Conservation (phyloP, 73 alveolate species). For the Paramecium bursaria region DNA sequence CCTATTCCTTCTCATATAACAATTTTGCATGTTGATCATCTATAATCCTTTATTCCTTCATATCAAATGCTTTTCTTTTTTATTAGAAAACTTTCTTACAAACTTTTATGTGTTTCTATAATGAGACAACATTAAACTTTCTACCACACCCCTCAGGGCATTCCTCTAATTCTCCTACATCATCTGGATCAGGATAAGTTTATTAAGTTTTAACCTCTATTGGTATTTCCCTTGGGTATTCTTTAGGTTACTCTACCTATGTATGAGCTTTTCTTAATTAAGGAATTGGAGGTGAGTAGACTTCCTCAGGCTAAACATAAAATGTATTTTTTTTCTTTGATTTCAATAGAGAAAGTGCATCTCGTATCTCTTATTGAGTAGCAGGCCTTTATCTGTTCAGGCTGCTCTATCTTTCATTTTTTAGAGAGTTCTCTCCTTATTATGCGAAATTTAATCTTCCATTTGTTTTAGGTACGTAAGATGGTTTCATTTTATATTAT, state of each 20-base stretch:
- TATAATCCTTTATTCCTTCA: slow-evolving; percentile 48
- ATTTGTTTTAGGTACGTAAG: too few species aligned
- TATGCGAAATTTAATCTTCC: too few species aligned
- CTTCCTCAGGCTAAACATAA: not conserved
- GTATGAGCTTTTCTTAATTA: slow-evolving; percentile 12
- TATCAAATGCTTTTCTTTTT: slow-evolving; percentile 67
- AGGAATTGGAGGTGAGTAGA: not conserved
- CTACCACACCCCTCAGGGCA: slow-evolving; percentile 76
- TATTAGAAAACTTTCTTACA: slow-evolving; percentile 70
- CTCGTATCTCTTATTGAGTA: slow-evolving; percentile 44
- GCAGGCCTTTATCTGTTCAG: too few species aligned
- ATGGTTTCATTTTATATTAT: too few species aligned
- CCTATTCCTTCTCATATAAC: slow-evolving; percentile 1
- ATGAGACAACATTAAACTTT: slow-evolving; percentile 55
- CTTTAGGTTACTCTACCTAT: not conserved
- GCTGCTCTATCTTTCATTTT: too few species aligned
- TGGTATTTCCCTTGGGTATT: not conserved
- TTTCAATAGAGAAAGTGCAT: slow-evolving; percentile 34
- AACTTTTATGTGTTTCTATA: slow-evolving; percentile 59
- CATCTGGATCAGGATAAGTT: slow-evolving; percentile 6
- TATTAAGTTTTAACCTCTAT: slow-evolving; percentile 5
- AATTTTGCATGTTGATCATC: slow-evolving; percentile 64
- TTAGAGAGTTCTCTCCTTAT: too few species aligned
- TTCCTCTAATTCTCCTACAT: slow-evolving; percentile 49
- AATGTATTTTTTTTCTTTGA: not conserved